Evolutionary conservation across 2,329 filamentous ascomycete species (phyloP).

Genomic region (Pestalotiopsis sp.): DNA sequence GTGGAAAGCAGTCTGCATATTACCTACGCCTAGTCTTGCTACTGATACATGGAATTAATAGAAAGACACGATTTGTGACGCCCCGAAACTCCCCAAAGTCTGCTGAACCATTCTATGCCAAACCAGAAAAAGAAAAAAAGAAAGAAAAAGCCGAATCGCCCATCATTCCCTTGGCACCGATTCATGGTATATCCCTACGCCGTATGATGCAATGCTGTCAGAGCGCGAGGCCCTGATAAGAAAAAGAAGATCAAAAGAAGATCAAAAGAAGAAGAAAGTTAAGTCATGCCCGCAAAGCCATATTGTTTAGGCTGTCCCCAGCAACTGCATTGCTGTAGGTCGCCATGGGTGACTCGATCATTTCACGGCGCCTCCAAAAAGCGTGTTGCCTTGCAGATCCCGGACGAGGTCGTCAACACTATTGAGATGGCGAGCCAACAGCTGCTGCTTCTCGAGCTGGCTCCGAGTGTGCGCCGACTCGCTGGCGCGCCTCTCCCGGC

Average conservation of each 20-base stretch:
- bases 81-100: not conserved
- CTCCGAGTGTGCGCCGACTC: slow-evolving; percentile 55
- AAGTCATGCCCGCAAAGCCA: no score
- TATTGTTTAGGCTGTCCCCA: not conserved
- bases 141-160: not conserved
- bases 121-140: not conserved
- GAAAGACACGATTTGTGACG: not conserved
- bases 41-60: not conserved
- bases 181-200: not conserved
- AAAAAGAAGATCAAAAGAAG: not conserved
- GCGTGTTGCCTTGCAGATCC: slow-evolving; percentile 78
- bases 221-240: not conserved
- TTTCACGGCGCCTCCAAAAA: slow-evolving; percentile 58
- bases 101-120: not conserved
- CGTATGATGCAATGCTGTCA: not conserved
- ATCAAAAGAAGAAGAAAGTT: no score
- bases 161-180: not conserved
- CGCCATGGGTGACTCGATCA: slow-evolving; percentile 23
- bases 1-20: not conserved
- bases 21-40: not conserved
- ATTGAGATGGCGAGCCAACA: slow-evolving; percentile 76
- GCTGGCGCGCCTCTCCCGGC: slow-evolving; percentile 28
- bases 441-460: slow-evolving; percentile 79
- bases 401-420: slow-evolving; percentile 85
- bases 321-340: not conserved